Base-by-base conservation (phyloP, 441 rosid species). In the Adansonia gregorii region DNA sequence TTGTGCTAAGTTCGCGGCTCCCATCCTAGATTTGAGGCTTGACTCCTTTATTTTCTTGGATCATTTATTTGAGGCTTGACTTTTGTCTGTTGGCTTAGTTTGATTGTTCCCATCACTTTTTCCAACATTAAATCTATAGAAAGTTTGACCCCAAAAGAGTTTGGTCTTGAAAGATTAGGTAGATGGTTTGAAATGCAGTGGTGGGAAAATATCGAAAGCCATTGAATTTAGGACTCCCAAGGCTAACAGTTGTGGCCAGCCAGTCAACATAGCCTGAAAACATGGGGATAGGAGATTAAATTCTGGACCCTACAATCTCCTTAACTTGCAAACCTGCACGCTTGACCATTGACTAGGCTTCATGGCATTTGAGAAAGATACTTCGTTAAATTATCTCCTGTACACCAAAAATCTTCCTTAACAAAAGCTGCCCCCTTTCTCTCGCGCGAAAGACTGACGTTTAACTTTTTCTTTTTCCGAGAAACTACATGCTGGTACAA, bases 71-170 rank as follows among this genome's bases (percentile, higher is more conserved):
- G 14, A 9, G 74, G 15, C 45, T 56, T 55, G 51, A 55, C 35
- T n/a, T 48, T 35, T 35, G 27, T 10, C 8, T 17, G 52, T 3
- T 31, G 14, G 12, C 60, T 27, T 27, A 55, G 14, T 71, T 71
- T 71, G 63, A 54, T 15, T 27, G 8, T 71, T 52, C 59, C 3
- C 45, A 31, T 43, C 51, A 67, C n/a, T 52, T n/a, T 69, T 71
- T 72, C 63, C 0, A 35, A 71, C 74, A 27, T 71, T 52, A 56
- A 52, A 31, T 49, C 22, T 12, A 8, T 4, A 67, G 2, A 15
- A 39, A 66, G 1, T 27, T 61, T 61, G 67, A 14, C 4, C 19
- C 49, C 2, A 2, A 2, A 35, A 66, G 4, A 41, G 15, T 14
- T 35, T 0, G 41, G 41, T 17, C 71, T 43, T 17, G 52, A 43